Base-by-base conservation (phyloP, 2,329 filamentous ascomycete genomes). In the Ascochyta fabae region DNA sequence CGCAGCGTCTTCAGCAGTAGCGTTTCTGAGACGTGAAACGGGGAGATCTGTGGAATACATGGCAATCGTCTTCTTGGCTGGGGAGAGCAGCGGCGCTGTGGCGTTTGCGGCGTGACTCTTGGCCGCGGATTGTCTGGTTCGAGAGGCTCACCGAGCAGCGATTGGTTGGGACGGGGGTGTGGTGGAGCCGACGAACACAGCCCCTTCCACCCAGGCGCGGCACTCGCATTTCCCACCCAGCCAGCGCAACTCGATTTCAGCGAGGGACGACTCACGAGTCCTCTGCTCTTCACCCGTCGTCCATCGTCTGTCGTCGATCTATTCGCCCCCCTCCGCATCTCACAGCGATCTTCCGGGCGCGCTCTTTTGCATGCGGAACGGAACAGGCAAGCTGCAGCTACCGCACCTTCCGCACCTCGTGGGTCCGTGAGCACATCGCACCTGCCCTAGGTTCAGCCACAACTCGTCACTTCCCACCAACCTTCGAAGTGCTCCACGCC, bases 381-480 rank as follows among this genome's bases (percentile, higher is more conserved):
- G 36, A 42, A 6, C 42, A 47, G 47, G 53, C 53, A 35, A 41
- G 53, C 36, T 50, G 42, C 53, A 56, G 41, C 47, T 47, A 54
- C 34, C 51, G 47, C 42, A 51, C 47, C 47, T 45, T 50, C 53
- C 53, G 53, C 53, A 50, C 31, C 33, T 50, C 53, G 53, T 55
- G 47, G 53, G 53, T 49, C 52, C 52, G 52, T 49, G 53, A 55
- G 46, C 53, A 31, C 53, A 55, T 46, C 42, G 53, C 53, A 55
- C 46, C 51, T 55, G 41, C 53, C 41, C 33, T 55, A 45, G 52
- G 46, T 55, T 55, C 53, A 55, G 53, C 53, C 53, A 56, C 53
- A 56, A 51, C 15, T 56, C 47, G 53, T 56, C 53, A 56, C 39
- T 48, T 53, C 38, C 38, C 47, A 45, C 52, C 51, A 54, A 23